Evolutionary conservation across 2,329 filamentous ascomycete species (phyloP).

Genomic region (Alternaria brassicae): DNA sequence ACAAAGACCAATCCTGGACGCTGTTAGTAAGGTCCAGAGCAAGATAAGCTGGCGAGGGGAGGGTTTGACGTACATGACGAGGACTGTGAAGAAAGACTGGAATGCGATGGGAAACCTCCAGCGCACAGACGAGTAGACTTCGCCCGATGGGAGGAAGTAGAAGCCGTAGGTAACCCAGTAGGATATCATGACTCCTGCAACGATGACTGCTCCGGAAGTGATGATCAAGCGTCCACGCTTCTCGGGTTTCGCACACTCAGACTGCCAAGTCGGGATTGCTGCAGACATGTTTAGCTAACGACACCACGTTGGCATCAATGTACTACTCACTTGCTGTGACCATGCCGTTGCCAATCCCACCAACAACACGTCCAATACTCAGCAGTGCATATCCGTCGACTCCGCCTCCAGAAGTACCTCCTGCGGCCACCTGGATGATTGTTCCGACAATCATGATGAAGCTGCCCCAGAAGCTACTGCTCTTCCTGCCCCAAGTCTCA

Average conservation of each 20-base stretch:
- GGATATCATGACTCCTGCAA: slow-evolving; percentile 47
- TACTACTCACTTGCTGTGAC: slow-evolving; percentile 57
- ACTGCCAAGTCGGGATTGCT: slow-evolving; percentile 23
- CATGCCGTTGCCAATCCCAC: slow-evolving; percentile 50
- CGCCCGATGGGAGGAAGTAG: slow-evolving; percentile 17
- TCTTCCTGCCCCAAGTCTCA: slow-evolving; percentile 61
- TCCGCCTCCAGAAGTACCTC: slow-evolving; percentile 32
- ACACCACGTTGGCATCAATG: slow-evolving; percentile 12
- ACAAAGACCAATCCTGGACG: slow-evolving; percentile 9
- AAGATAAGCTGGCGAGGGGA: fast-evolving
- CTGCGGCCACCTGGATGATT: slow-evolving; percentile 58
- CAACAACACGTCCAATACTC: slow-evolving; percentile 27
- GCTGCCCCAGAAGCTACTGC: slow-evolving; percentile 31
- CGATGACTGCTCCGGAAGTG: slow-evolving; percentile 52
- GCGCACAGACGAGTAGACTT: slow-evolving; percentile 10
- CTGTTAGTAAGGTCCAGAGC: neutral
- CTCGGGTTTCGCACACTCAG: slow-evolving; percentile 42
- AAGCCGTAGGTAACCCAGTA: slow-evolving; percentile 50
- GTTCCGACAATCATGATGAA: slow-evolving; percentile 58
- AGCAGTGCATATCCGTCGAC: slow-evolving; percentile 65
- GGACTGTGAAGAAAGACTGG: slow-evolving; percentile 17
- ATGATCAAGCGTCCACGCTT: slow-evolving; percentile 37
- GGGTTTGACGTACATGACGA: slow-evolving; percentile 9
- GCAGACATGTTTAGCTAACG: neutral
- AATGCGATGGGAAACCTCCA: slow-evolving; percentile 48